Base-by-base conservation (phyloP, 2,329 filamentous ascomycete species). In the Ophiostoma perfectum region DNA sequence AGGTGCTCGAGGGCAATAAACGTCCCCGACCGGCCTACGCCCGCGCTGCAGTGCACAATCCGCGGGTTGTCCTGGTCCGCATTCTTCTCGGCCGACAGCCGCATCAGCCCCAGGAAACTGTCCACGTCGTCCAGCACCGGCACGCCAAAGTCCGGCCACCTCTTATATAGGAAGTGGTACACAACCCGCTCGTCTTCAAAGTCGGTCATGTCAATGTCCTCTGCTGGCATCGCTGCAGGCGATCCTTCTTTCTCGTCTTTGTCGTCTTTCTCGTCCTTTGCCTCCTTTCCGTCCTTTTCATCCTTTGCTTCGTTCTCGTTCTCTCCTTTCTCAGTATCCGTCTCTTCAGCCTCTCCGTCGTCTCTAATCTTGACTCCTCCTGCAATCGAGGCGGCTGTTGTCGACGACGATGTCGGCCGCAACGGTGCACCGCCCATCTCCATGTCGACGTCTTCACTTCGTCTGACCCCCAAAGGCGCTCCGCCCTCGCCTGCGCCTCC, bases 1-100 rank as follows among this genome's bases (percentile, higher is more conserved):
- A 99, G 85, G 77, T 96, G 92, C 78, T 98, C 95, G n/a, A 99
- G 84, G 1, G 92, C 90, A 74, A 99, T 97, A 76, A 98, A 99
- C 0, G 95, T 98, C 45, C 95, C 95, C 7, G 91, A 96, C 68
- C 95, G 88, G 12, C 95, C 95, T 14, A 99, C 94, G 52, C 95
- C 95, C 7, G 95, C 95, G 75, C 92, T 96, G 80, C 91, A 93
- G 78, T 93, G 90, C 11, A 93, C 85, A 70, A 98, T 88, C 68
- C 94, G 88, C 4, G 94, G 91, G 74, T 90, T 93, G 36, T 82
- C 78, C 6, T 81, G 80, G 7, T 80, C 79, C 1, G 80, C 79
- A 47, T 84, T 85, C 76, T 84, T 85, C 71, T 85, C 80, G 36
- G 84, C 82, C 1, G 90, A 91, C 2, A 92, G 81, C 8, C 82